These are phyloP conservation scores for Arthrobotrys megalospora DNA, from an alignment of 2,329 filamentous ascomycete genomes.

Conservation along the genomic window DNA sequence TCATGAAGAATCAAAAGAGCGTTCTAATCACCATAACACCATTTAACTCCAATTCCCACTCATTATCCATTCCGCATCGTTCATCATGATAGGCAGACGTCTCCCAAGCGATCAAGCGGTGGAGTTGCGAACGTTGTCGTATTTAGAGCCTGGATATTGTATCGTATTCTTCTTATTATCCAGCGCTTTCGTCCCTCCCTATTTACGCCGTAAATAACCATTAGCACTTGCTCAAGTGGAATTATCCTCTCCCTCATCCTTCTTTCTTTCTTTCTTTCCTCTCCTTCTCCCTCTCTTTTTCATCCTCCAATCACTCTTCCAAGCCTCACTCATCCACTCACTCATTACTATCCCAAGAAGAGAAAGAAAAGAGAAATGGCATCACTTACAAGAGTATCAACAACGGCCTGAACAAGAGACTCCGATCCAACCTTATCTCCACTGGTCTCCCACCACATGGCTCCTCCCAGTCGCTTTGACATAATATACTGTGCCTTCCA, in stretches of 20 bases:
- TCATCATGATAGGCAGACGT: not conserved
- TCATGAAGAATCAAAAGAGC: constrained; percentile 7
- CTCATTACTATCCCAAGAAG: not conserved
- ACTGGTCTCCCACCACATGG: constrained; percentile 98
- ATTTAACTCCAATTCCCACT: not conserved
- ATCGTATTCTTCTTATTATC: constrained; percentile 33
- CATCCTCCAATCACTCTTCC: too few species aligned
- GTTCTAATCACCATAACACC: constrained; percentile 9
- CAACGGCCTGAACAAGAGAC: constrained; percentile 44
- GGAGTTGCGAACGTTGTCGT: constrained; percentile 40
- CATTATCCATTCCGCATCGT: not conserved
- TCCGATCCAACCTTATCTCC: constrained; percentile 74
- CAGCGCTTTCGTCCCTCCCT: constrained; percentile 34
- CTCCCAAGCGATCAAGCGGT: constrained; percentile 10
- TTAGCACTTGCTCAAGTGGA: not conserved
- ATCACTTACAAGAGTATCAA: constrained; percentile 44
- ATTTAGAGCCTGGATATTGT: constrained; percentile 44
- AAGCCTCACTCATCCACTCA: not conserved
- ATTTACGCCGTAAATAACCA: constrained; percentile 8
- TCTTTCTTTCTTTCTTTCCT: not conserved
- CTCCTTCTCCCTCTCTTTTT: not conserved
- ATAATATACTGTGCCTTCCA: constrained; percentile 81
- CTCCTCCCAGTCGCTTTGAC: constrained; percentile 79
- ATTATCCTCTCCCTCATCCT: not conserved
- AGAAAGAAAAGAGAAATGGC: not conserved